These are phyloP conservation scores for Yarrowia galli DNA, from an alignment of 1,139 yeast genomes.

Conservation along the genomic window DNA sequence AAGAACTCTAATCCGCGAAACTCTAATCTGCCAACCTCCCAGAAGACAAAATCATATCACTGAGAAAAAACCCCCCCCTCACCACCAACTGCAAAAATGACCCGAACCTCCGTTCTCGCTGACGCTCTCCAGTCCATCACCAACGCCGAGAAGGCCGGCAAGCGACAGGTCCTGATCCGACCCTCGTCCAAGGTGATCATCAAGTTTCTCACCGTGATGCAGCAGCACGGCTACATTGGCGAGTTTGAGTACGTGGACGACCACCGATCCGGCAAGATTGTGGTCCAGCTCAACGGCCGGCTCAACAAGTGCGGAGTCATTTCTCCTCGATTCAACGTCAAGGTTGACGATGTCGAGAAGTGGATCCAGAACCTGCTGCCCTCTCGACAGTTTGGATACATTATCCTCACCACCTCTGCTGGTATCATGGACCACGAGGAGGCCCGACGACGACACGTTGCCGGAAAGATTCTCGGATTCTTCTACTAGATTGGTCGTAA, in stretches of 20 bases:
- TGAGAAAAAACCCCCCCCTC: neutral
- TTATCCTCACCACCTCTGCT: conserved; percentile 97
- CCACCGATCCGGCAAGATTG: conserved; percentile 99
- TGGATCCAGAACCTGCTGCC: conserved; percentile 98
- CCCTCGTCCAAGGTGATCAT: conserved; percentile 98
- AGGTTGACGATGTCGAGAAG: conserved; percentile 91
- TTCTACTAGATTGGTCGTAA: conserved; percentile 67
- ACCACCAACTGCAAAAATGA: conserved; percentile 63
- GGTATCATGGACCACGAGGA: conserved; percentile 99
- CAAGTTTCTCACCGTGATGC: conserved; percentile 97
- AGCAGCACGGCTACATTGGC: conserved; percentile 98
- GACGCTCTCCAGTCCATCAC: conserved; percentile 98
- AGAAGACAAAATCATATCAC: neutral
- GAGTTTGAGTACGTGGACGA: conserved; percentile 98
- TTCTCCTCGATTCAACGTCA: conserved; percentile 97
- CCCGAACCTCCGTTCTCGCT: conserved; percentile 98
- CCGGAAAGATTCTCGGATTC: conserved; percentile 97
- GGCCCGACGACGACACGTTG: conserved; percentile 99
- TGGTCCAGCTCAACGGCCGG: conserved; percentile 96
- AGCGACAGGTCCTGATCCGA: conserved; percentile 98
- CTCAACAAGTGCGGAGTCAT: conserved; percentile 98
- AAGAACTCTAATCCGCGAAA: neutral
- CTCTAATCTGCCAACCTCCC: neutral
- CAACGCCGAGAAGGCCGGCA: conserved; percentile 99
- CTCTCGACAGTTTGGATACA: conserved; percentile 98